A percentile compares a stretch with the other conserved stretches of the same genome.
These are phyloP conservation scores for Mycena alexandri DNA, from an alignment of 768 basidiomycete species.

Conservation along the genomic window DNA sequence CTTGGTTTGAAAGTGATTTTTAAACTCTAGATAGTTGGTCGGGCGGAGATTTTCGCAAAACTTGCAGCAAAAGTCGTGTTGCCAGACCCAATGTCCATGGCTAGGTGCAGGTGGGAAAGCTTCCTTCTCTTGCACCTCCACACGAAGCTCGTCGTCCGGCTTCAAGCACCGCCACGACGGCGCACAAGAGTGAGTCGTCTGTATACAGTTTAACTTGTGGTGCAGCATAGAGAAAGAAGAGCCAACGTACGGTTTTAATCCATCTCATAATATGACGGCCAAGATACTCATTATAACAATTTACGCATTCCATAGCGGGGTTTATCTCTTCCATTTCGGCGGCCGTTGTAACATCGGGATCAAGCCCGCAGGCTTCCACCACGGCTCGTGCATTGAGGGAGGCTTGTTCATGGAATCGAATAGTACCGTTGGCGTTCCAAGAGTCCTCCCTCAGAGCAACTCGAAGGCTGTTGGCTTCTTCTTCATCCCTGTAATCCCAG, in stretches of 20 bases:
- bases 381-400: conserved; percentile 1
- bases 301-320: conserved; percentile 27
- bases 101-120: neutral
- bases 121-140: conserved; percentile 11
- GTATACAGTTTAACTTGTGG: neutral
- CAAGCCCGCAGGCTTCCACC: conserved; percentile 21
- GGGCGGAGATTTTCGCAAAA: no score
- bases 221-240: neutral
- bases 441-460: neutral
- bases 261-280: conserved; percentile 26
- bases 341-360: conserved; percentile 24
- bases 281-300: neutral
- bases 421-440: conserved; percentile 10
- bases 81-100: no score
- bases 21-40: no score
- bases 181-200: no score
- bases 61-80: no score
- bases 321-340: conserved; percentile 31
- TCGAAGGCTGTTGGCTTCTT: neutral
- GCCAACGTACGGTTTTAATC: conserved; percentile 14
- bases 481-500: no score
- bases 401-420: conserved; percentile 7
- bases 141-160: conserved; percentile 17
- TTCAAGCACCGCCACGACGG: conserved; percentile 21
- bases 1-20: no score